Evolutionary conservation across 83 land plant genomes (phyloP).

Genomic region (Picea abies): DNA sequence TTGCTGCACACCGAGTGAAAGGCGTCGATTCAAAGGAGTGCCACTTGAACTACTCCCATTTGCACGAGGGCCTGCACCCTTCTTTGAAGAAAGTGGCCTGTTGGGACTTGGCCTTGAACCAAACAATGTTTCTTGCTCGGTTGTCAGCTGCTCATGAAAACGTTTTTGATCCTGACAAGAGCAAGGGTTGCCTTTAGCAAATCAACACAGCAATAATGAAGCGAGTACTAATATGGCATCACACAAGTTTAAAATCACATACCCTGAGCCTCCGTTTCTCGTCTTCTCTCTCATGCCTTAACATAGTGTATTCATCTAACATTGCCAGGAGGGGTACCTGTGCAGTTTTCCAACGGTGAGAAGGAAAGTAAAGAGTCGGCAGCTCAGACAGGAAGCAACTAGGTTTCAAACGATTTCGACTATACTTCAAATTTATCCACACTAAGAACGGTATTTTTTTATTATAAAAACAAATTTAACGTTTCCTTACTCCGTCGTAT

Average conservation of each 20-base stretch:
- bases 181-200: constrained; percentile 13
- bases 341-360: constrained; percentile 1
- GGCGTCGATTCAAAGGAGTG: constrained; percentile 52
- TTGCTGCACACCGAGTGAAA: constrained; percentile 45
- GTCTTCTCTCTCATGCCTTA: constrained; percentile 91
- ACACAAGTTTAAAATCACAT: constrained; percentile 12
- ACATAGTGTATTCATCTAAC: constrained; percentile 90
- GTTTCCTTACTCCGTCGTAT: constrained; percentile 70
- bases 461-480: background rate
- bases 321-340: constrained; percentile 78
- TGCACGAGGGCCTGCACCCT: constrained; percentile 51
- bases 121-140: constrained; percentile 81
- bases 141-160: constrained; percentile 71
- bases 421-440: background rate
- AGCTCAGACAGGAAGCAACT: background rate
- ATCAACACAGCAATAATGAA: constrained; percentile 5
- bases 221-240: background rate
- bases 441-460: background rate
- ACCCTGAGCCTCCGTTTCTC: constrained; percentile 83
- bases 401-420: background rate
- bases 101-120: constrained; percentile 84
- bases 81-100: constrained; percentile 59
- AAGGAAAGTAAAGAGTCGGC: background rate
- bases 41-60: constrained; percentile 62
- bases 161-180: constrained; percentile 73